A percentile compares a stretch with the other conserved stretches of the same genome.
Conservation (phyloP, 2,329 filamentous ascomycete species). For the Fusarium pilosicola region DNA sequence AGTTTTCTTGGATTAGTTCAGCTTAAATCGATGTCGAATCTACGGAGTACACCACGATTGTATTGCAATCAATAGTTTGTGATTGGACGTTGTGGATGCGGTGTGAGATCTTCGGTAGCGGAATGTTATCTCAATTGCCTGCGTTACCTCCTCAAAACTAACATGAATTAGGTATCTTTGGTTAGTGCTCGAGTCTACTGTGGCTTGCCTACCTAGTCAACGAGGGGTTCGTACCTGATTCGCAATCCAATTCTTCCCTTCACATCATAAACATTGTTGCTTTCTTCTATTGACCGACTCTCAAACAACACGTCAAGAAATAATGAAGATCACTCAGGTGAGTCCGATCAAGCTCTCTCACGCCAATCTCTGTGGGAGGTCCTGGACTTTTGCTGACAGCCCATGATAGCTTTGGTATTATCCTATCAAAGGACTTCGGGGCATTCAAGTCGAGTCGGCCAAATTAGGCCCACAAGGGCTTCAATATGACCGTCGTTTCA, state of each 20-base stretch:
- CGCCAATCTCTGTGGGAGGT: not conserved
- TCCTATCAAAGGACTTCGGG: conserved; percentile 78
- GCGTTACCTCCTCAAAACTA: not conserved
- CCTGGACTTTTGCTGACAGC: conserved; percentile 2
- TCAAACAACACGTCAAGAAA: not conserved
- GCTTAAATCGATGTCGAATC: not conserved
- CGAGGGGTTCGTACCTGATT: conserved; percentile 28
- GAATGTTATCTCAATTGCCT: conserved; percentile 8
- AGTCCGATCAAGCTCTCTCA: not conserved
- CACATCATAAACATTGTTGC: conserved; percentile 13
- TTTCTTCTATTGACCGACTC: not conserved
- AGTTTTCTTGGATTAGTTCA: not conserved
- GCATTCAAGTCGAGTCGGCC: conserved; percentile 63
- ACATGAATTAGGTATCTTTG: not conserved
- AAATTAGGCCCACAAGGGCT: conserved; percentile 71
- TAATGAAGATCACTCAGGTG: conserved; percentile 49
- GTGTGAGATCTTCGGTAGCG: not conserved
- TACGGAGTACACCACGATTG: too few species aligned
- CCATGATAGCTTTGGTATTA: conserved; percentile 69
- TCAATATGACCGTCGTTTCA: conserved; percentile 74
- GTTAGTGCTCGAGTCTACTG: conserved; percentile 12
- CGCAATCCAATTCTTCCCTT: conserved; percentile 17
- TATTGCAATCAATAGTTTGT: not conserved
- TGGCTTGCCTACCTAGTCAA: conserved; percentile 16
- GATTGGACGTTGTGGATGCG: not conserved